Evolutionary conservation across 345 rosid species (phyloP), one percentile per base, ranked within the genome.

Genomic region (Clausena lansium): DNA sequence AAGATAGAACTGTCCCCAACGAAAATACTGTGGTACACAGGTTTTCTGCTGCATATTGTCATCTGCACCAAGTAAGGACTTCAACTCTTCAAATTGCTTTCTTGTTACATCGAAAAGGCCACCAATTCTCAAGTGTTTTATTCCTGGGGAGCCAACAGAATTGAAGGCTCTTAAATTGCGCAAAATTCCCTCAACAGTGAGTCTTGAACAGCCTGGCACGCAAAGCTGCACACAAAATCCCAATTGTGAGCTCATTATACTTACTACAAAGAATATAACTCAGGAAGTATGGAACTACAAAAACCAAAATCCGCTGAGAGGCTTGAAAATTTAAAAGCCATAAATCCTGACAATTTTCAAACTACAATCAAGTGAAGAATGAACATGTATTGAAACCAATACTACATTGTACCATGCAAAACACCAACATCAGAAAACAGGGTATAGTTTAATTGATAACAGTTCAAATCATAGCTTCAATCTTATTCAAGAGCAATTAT

Each of bases 191-290:
- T 89, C 86, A 5, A 94, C 83, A 61, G 85, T 90, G 76, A 96
- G 88, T 72, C 88, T 90, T 71, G 91, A 83, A 82, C 98, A 96
- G 78, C 92, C 98, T 76, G 98, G 91, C 54, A 96, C 93, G 76
- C 92, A 86, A 75, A 96, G 84, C 99, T 96, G 89, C 69, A 82
- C 58, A 9, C 63, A 79, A 28, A 78, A 77, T 35, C 76, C 11
- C 27, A 71, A 62, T 71, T 76, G 60, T 76, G 6, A 73, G 76
- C 54, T 69, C 76, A 60, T 47, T 57, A 69, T 22, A 17, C n/a
- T n/a, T n/a, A n/a, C 60, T 70, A 66, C 70, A 13, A 64, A 47
- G 62, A 63, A 75, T n/a, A 11, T 25, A 75, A n/a, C 39, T 74
- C 52, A 61, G 41, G 19, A 64, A 14, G 70, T 6, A 45, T 1